Evolutionary conservation across 2,329 filamentous ascomycete genomes (phyloP), one percentile per base, ranked within the genome.

Genomic region (Macroventuria anomochaeta): DNA sequence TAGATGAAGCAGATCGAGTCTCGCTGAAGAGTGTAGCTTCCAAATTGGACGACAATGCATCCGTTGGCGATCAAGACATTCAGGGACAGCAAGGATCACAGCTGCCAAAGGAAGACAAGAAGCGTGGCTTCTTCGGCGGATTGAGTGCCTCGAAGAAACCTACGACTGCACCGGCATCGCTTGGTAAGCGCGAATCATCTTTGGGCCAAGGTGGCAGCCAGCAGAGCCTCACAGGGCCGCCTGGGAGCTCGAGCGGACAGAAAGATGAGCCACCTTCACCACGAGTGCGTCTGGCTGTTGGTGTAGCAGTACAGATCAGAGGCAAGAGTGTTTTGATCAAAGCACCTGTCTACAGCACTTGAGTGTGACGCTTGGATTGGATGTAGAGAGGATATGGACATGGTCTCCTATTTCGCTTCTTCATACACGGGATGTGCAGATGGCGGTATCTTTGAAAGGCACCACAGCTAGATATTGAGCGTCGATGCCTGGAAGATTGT

Each of bases 291-390:
- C 69, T 82, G 68, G 74, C 79, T 13, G 77, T 77, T 10, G 78
- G 79, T 26, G 69, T 81, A 36, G 74, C 75, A 7, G 78, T 81
- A n/a, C 72, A 76, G 54, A 77, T 81, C 29, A 73, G 79, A 39
- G 77, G 78, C n/a, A 76, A 79, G 58, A 76, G 73, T 34, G 76
- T 81, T 28, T 62, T 82, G 60, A 76, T 79, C 46, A 81, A 81
- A 65, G 79, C 80, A 47, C 78, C 79, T 5, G 77, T 81, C 11
- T 80, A 73, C 61, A 73, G 68, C 63, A 73, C 69, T 29, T 72
- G 58, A 69, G 11, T 7, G n/a, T 10, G 26, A 53, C 46, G 42
- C 15, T 56, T 60, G 11, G n/a, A 5, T 41, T 20, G 40, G 20
- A 12, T 21, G 18, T 5, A 46, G 34, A 37, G 7, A 25, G 21